Base-by-base conservation (phyloP, 2,329 filamentous ascomycete species). In the Sporothrix brunneoviolacea region DNA sequence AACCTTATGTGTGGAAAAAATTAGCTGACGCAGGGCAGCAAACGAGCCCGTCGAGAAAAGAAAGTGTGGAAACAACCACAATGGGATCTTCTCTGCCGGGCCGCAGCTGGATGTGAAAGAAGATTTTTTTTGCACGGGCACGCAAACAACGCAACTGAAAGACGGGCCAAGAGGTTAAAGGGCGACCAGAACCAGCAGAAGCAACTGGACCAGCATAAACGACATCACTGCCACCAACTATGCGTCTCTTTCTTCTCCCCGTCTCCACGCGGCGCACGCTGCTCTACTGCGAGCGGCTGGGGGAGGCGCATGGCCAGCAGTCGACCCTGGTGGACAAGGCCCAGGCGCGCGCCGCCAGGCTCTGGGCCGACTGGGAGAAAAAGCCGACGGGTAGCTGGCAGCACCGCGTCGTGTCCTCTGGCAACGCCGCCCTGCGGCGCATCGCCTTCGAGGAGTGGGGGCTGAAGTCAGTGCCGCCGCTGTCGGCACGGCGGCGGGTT, bases 381-480 rank as follows among this genome's bases (percentile, higher is more conserved):
- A 85, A 84, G 58, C 83, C 91, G 16, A 75, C 75, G 39, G 87
- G 88, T 48, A 55, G 37, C 16, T 97, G 93, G 93, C 89, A 96
- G 73, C 89, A 86, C 64, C 82, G 82, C 59, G 76, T 96, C 18
- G 91, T 93, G 47, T 76, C 79, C 53, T 94, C 91, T 67, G 93
- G 93, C 50, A 96, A 98, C 69, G 74, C 82, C 43, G 82, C 88
- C 15, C 80, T 98, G 54, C 83, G 88, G 60, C 82, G 88, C 55
- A 95, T 98, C 61, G 88, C 93, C 3, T 96, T 88, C 65, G 88
- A 97, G 69, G 93, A 98, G 83, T 98, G 93, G 93, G 90, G 88
- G 0, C 76, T 98, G 58, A 97, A 97, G 71, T 95, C 89, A 32
- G 84, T 98, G 47, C 93, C 93, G 39, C 84, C 91, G 19, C 74